These are phyloP conservation scores for Pythium monospermum DNA, from an alignment of 352 stramenopile genomes.

Conservation along the genomic window DNA sequence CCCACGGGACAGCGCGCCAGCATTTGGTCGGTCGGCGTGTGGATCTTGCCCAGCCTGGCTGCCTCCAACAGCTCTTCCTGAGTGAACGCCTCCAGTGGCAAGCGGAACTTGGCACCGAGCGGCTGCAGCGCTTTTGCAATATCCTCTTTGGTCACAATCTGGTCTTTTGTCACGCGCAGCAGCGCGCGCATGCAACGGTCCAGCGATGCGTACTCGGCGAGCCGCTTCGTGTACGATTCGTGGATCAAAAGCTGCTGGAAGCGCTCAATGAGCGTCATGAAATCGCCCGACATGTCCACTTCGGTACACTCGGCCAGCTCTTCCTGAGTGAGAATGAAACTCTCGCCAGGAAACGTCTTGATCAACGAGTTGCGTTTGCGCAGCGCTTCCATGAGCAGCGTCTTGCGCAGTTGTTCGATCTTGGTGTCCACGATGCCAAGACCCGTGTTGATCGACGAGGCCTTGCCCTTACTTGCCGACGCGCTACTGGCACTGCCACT, in stretches of 20 bases:
- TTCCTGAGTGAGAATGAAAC: conserved; percentile 35
- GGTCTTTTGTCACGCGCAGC: conserved; percentile 29
- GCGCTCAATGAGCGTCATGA: conserved; percentile 56
- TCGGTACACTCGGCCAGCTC: conserved; percentile 46
- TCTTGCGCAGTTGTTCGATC: conserved; percentile 57
- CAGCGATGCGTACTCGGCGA: conserved; percentile 55
- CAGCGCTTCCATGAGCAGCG: conserved; percentile 56
- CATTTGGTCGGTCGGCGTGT: conserved; percentile 40
- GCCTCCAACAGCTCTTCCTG: conserved; percentile 51
- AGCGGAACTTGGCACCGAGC: conserved; percentile 30
- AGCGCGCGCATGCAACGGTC: conserved; percentile 64
- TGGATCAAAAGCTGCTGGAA: conserved; percentile 68
- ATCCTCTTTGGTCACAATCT: conserved; percentile 66
- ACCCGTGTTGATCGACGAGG: conserved; percentile 29
- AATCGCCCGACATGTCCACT: conserved; percentile 62
- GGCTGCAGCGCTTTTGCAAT: conserved; percentile 47
- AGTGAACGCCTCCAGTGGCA: conserved; percentile 62
- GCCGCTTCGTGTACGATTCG: conserved; percentile 53
- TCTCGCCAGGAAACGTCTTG: conserved; percentile 54
- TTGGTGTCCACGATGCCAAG: conserved; percentile 65
- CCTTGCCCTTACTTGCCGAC: not conserved
- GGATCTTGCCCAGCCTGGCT: conserved; percentile 39
- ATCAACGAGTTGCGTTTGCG: conserved; percentile 69
- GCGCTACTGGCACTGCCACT: not conserved
- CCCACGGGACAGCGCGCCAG: conserved; percentile 39